Evolutionary conservation across 176 grass and related monocot species (phyloP).

Genomic region (Aegilops umbellulata): DNA sequence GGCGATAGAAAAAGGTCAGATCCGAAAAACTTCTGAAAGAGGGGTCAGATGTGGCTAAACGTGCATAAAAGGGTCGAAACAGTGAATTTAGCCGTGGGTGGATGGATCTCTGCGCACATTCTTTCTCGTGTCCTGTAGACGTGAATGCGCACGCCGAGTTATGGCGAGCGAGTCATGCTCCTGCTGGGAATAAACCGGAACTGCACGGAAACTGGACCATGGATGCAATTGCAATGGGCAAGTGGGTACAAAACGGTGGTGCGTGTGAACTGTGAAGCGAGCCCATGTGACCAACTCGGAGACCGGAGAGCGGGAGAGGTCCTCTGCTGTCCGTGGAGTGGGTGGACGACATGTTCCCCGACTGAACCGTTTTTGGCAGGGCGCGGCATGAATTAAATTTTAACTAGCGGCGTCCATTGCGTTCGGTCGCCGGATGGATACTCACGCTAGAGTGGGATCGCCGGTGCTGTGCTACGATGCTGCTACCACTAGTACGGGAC

Average conservation of each 20-base stretch:
- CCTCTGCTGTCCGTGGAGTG: too few species aligned
- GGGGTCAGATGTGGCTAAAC: too few species aligned
- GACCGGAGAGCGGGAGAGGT: too few species aligned
- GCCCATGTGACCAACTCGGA: slow-evolving; percentile 22
- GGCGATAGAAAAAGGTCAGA: too few species aligned
- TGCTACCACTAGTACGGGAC: too few species aligned
- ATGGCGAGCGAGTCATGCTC: too few species aligned
- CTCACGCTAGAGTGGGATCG: neutral
- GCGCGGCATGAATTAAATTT: neutral
- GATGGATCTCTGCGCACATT: too few species aligned
- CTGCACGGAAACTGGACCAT: neutral
- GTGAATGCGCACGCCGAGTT: neutral
- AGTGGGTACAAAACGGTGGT: neutral
- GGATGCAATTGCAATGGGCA: neutral
- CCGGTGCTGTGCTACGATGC: neutral
- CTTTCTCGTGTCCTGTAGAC: neutral
- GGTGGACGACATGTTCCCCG: neutral
- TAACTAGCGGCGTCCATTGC: neutral
- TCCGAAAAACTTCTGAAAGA: too few species aligned
- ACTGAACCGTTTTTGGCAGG: neutral
- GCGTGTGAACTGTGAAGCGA: neutral
- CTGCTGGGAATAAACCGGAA: too few species aligned
- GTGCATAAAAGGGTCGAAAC: too few species aligned
- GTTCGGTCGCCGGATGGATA: neutral
- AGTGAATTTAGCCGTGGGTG: neutral